Base-by-base conservation (phyloP, 176 grass and related monocot genomes). In the Rhynchospora pubera region DNA sequence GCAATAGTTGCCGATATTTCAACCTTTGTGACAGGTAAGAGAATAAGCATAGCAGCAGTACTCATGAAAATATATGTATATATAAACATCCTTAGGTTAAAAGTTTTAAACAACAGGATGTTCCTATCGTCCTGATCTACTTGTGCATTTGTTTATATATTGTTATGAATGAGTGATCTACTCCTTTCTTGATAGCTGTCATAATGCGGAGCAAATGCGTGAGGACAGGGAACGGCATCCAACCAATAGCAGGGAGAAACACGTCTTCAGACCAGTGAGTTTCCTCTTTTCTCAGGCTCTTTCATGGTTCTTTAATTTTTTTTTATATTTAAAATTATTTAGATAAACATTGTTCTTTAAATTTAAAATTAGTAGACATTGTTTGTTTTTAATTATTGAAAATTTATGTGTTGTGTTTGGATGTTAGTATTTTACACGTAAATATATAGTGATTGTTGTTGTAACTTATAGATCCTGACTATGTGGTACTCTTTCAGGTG, bases 21-120 rank as follows among this genome's bases (percentile, higher is more conserved):
- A 86, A 94, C 85, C 91, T 98, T 58, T 98, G 96, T 80, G 90
- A 91, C 43, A 90, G 86, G 97, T 99, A 96, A 90, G n/a, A n/a
- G 86, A 88, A 83, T 65, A 51, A 52, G 6, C 23, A 55, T 77
- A 13, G 50, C 72, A 55, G 23, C 2, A 28, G 52, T 55, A 76
- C 0, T 16, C 2, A 56, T 56, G 50, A 77, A 55, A 46, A 46
- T n/a, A 21, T 70, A 16, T 68, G 15, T 34, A 44, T 43, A 18
- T 18, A 68, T 42, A 4, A 43, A 32, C 9, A 60, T 28, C 10
- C 23, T 26, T 7, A 16, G 22, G 9, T 74, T 52, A 7, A 22
- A 4, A 50, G 9, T 15, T 14, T 15, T 52, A 26, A 44, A 45
- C 45, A 52, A 68, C 50, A 6, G 50, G 19, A 55, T 53, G 47